phyloP scores from a whole-genome alignment of 331 rosid genomes.

The Quercus tomentella region DNA sequence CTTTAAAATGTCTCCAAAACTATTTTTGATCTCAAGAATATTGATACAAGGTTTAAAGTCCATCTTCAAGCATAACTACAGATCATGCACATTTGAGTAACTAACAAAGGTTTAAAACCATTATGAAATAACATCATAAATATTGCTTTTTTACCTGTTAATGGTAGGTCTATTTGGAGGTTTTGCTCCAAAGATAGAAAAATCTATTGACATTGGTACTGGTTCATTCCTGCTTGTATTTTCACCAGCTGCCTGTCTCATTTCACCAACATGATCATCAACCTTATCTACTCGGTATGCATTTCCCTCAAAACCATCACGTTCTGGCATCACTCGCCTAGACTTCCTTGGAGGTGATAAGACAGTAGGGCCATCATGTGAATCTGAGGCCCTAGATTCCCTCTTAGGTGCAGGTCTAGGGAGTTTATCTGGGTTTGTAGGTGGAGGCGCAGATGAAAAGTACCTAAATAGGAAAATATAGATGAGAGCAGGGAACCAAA shows the following conservation, averaged over 20 bases:
- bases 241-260: constrained; percentile 51
- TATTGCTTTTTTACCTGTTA: constrained; percentile 57
- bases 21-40: not conserved
- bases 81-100: constrained; percentile 1
- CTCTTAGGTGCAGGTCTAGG: constrained; percentile 90
- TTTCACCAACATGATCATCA: constrained; percentile 47
- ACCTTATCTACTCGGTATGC: constrained; percentile 41
- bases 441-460: constrained; percentile 47
- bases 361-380: constrained; percentile 78
- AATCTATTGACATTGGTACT: constrained; percentile 78
- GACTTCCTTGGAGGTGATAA: constrained; percentile 94
- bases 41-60: constrained; percentile 7
- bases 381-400: constrained; percentile 60
- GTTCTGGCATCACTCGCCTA: constrained; percentile 93
- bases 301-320: constrained; percentile 67
- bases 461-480: constrained; percentile 34
- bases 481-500: constrained; percentile 14
- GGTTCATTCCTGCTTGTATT: constrained; percentile 64
- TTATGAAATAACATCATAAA: constrained; percentile 6
- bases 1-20: not conserved
- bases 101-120: constrained; percentile 13
- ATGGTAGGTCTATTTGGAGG: constrained; percentile 96
- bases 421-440: constrained; percentile 70
- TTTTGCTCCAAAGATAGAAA: constrained; percentile 81
- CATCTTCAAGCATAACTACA: constrained; percentile 16